Evolutionary conservation across 768 basidiomycete species (phyloP).

Genomic region (Leucocoprinus sp.): DNA sequence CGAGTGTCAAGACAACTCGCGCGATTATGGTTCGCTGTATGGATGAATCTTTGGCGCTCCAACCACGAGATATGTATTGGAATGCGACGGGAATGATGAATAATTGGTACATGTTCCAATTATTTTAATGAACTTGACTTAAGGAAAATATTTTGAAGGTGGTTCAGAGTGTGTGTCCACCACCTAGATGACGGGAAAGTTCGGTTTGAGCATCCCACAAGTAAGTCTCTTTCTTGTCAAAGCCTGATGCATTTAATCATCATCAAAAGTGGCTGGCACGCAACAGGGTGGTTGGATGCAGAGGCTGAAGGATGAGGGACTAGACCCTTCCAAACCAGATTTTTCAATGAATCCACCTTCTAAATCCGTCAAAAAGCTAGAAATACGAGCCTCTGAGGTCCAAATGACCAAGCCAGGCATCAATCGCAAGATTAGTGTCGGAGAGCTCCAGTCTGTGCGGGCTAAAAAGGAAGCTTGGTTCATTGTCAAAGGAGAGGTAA

Average conservation of each 20-base stretch:
- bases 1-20: constrained; percentile 24
- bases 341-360: constrained; percentile 19
- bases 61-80: constrained; percentile 52
- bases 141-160: constrained; percentile 24
- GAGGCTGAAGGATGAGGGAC: constrained; percentile 37
- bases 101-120: constrained; percentile 36
- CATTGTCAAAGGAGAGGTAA: constrained; percentile 40
- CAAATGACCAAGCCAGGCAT: constrained; percentile 40
- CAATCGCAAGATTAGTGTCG: constrained; percentile 32
- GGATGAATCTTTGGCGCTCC: constrained; percentile 44
- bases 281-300: constrained; percentile 56
- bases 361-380: not conserved
- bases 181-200: constrained; percentile 25
- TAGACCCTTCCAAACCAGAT: constrained; percentile 33
- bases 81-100: constrained; percentile 60
- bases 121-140: not conserved
- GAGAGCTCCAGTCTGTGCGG: constrained; percentile 33
- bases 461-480: constrained; percentile 37
- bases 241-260: not conserved
- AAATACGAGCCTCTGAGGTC: constrained; percentile 16
- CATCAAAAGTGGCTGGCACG: constrained; percentile 28
- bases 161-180: constrained; percentile 48
- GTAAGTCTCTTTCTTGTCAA: constrained; percentile 12
- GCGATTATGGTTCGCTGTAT: constrained; percentile 43
- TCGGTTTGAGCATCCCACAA: constrained; percentile 52